Evolutionary conservation across 306 rosid genomes (phyloP), one percentile per base, ranked within the genome.

Genomic region (Astragalus membranaceus): DNA sequence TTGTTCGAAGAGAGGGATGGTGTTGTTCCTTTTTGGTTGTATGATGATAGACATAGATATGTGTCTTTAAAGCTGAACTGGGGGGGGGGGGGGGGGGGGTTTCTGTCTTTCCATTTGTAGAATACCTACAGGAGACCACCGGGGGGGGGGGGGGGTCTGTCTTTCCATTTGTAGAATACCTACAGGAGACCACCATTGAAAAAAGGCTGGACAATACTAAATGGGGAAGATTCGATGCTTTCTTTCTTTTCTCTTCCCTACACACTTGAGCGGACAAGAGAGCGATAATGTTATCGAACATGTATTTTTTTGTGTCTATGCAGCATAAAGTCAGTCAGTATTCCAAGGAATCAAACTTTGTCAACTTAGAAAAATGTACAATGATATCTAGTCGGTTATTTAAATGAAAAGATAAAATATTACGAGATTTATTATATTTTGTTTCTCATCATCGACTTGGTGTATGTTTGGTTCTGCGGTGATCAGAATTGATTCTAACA

Each of bases 211-310:
- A 69, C 17, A 42, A 15, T 48, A 39, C 79, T 41, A 61, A 32
- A 62, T 33, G 36, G 1, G 20, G 60, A 77, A 73, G 85, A 81
- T 81, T 73, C 82, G 20, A 48, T 63, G 69, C 85, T 67, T 72
- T 46, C 29, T 51, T 53, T 53, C n/a, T 44, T 20, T 49, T 42
- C 10, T 54, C 76, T 50, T 14, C 46, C 64, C 8, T 8, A 1
- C 52, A 16, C 72, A 69, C 60, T 16, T 50, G 14, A 35, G 30
- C 3, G 14, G 62, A 47, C 14, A 30, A 73, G 14, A 10, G 3
- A 26, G 10, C 30, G 10, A 20, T 63, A 49, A 36, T 15, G 14
- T 20, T 26, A 26, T 26, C 9, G 3, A 52, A 61, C 51, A 12
- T 41, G 39, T 26, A 35, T 42, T 50, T 12, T 59, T 14, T 58